phyloP scores from a whole-genome alignment of 2,329 filamentous ascomycete species.

The Didymella arachidicola region DNA sequence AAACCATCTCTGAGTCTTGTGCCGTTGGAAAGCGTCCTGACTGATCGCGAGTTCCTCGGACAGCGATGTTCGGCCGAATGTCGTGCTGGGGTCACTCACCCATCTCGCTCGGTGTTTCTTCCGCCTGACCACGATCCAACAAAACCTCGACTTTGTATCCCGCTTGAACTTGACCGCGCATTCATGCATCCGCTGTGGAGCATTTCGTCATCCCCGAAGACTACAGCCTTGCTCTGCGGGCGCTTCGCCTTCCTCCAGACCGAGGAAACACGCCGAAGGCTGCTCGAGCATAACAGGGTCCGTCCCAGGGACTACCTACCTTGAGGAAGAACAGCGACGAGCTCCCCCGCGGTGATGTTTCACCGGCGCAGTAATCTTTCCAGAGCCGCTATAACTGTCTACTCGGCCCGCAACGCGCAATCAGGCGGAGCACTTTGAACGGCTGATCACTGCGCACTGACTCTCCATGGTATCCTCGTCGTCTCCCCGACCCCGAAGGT shows the following conservation, averaged over 20 bases:
- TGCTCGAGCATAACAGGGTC: neutral
- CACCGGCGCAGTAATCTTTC: slow-evolving; percentile 3
- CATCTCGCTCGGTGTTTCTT: neutral
- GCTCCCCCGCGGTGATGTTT: neutral
- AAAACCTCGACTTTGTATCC: neutral
- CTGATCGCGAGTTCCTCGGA: neutral
- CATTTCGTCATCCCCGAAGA: neutral
- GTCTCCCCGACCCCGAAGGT: neutral
- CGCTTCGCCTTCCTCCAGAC: neutral
- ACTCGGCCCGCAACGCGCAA: slow-evolving; percentile 7
- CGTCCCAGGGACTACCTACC: neutral
- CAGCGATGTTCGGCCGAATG: neutral
- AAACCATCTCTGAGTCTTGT: neutral
- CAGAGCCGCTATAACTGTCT: slow-evolving; percentile 14
- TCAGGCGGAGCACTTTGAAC: neutral
- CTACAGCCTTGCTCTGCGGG: neutral
- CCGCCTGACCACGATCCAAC: neutral
- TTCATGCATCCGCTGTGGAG: slow-evolving; percentile 1
- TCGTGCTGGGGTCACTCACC: neutral
- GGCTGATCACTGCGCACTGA: slow-evolving; percentile 2
- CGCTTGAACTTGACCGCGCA: neutral
- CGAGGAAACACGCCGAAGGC: neutral
- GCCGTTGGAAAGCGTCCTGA: neutral
- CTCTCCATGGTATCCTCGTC: slow-evolving; percentile 2
- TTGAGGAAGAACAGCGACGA: slow-evolving; percentile 1